Percentiles rank a stretch among this genome's conserved stretches.
These are phyloP conservation scores for Polytrichum commune DNA, from an alignment of 225 moss, liverwort and hornwort genomes.

Conservation along the genomic window DNA sequence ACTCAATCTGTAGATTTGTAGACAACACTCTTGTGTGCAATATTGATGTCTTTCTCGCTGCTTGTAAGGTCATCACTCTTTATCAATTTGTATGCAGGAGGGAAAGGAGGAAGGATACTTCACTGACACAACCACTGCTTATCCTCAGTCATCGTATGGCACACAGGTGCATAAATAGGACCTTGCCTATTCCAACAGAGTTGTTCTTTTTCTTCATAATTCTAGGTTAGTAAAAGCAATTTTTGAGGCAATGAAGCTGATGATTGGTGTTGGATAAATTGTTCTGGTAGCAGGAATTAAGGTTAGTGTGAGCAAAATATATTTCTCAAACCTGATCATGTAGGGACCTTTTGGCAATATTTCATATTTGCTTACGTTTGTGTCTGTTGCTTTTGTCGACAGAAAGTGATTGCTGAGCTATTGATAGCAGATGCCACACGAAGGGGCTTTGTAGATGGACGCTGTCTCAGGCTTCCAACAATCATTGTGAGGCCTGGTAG, in stretches of 20 bases:
- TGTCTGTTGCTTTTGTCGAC: constrained; percentile 13
- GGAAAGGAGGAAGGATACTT: constrained; percentile 29
- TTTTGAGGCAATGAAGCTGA: no score
- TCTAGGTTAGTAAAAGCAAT: not conserved
- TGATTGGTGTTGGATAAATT: no score
- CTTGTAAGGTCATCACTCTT: no score
- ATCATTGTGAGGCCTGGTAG: constrained; percentile 46
- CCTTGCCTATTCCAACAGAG: not conserved
- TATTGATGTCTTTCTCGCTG: no score
- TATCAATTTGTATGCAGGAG: constrained; percentile 17
- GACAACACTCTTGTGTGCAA: no score
- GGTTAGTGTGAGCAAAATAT: no score
- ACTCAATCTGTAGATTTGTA: no score
- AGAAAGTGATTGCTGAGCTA: constrained; percentile 57
- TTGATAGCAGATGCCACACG: constrained; percentile 54
- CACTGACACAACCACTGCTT: constrained; percentile 40
- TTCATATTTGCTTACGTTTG: not conserved
- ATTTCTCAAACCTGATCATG: no score
- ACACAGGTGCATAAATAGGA: constrained; percentile 27
- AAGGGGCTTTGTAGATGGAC: constrained; percentile 52
- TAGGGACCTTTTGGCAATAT: no score
- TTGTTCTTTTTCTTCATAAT: no score
- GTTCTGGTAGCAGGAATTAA: no score
- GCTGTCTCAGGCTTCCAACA: constrained; percentile 47
- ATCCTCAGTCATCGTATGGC: constrained; percentile 52